Base-by-base conservation (phyloP, 345 rosid genomes). In the Bretschneidera sinensis region DNA sequence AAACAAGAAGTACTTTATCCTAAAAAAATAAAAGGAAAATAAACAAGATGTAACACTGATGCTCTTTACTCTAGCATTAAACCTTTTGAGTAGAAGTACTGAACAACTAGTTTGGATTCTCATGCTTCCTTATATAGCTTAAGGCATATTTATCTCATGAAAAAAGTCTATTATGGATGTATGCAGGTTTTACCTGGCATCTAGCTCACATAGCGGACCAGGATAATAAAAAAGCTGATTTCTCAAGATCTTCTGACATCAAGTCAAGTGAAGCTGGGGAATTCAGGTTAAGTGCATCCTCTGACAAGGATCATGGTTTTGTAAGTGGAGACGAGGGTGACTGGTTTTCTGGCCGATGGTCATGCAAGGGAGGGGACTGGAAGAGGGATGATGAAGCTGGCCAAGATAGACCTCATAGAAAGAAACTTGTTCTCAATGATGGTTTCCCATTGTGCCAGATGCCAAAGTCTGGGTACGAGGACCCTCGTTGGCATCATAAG, bases 291-390 rank as follows among this genome's bases (percentile, higher is more conserved):
- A 68, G 63, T 71, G 64, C 66, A 45, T 5, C 54, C 18, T 63
- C 59, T 24, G 87, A 68, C 28, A 74, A 71, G 59, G 89, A 77
- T 61, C 60, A 78, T 45, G 65, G 63, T 45, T 68, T 74, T 72
- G 67, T 64, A 21, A 58, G 60, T 63, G 64, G 63, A 59, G 97
- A 82, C 54, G 57, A 76, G 39, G 72, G 77, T 63, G 86, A 84
- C 60, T 83, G 96, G 88, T 91, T 81, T 76, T 73, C 89, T 62
- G 82, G 86, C 33, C 81, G 76, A 23, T 88, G 96, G 95, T 79
- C 97, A 2, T 88, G 95, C 83, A 95, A 91, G 74, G 99, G 99
- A 57, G 99, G 99, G 68, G 99, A 95, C 74, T 95, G 99, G 99
- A 88, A 78, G 74, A 88, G 95, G 79, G 76, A 77, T 24, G 97